Conservation (phyloP, 805 yeast genomes). For the Sugiyamaella qingdaonensis region DNA sequence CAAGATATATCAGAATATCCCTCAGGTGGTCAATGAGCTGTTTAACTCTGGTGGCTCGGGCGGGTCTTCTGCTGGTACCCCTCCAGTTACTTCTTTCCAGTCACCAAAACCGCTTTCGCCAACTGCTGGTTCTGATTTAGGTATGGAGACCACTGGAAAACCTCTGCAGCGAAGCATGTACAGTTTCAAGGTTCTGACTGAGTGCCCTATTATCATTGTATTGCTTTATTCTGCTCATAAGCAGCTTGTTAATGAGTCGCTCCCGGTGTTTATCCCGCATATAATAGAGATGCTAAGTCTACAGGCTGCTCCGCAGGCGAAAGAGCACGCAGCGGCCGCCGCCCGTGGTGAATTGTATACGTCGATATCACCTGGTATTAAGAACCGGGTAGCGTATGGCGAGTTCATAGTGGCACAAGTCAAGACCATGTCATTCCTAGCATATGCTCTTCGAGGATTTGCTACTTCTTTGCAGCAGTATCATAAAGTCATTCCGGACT, state of each 20-base stretch:
- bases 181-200: slow-evolving; percentile 89
- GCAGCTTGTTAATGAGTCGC: slow-evolving; percentile 61
- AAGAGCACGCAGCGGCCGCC: slow-evolving; percentile 52
- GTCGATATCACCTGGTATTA: slow-evolving; percentile 69
- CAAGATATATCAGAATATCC: slow-evolving; percentile 74
- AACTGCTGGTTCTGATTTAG: slow-evolving; percentile 30
- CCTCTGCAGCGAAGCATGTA: slow-evolving; percentile 61
- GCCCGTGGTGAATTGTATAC: slow-evolving; percentile 57
- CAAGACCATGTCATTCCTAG: slow-evolving; percentile 91
- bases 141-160: slow-evolving; percentile 42
- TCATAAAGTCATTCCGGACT: slow-evolving; percentile 71
- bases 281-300: slow-evolving; percentile 68
- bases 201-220: slow-evolving; percentile 96
- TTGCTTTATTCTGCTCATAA: slow-evolving; percentile 85
- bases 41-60: slow-evolving; percentile 36
- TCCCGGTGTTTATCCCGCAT: slow-evolving; percentile 75
- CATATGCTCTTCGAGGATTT: slow-evolving; percentile 84
- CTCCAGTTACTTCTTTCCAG: slow-evolving; percentile 28
- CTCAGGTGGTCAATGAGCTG: slow-evolving; percentile 64
- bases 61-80: slow-evolving; percentile 20
- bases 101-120: slow-evolving; percentile 44
- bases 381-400: slow-evolving; percentile 72
- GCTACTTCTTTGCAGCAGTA: slow-evolving; percentile 58
- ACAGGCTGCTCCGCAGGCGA: slow-evolving; percentile 78
- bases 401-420: slow-evolving; percentile 92